Evolutionary conservation across 352 stramenopile species (phyloP), one percentile per base, ranked within the genome.

Genomic region (Phytophthora citrophthora): DNA sequence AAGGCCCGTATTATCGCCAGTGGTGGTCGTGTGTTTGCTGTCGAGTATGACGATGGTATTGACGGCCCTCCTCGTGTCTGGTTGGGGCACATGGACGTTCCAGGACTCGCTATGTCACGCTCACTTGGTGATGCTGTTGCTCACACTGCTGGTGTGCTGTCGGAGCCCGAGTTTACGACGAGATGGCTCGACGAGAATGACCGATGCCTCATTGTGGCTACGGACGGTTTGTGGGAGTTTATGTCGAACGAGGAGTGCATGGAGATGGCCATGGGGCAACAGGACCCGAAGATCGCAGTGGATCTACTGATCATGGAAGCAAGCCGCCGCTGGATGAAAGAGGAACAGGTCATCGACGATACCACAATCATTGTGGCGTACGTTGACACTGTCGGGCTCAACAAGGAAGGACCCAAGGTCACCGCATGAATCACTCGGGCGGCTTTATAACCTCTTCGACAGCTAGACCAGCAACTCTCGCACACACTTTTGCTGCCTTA

Each of bases 171-270:
- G 76, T 98, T 98, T 61, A 94, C 86, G 2, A 89, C 94, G 43
- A 89, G 83, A 23, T 89, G 77, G 56, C 71, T 95, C 16, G 82
- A 92, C 55, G 77, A 90, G 39, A 82, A 74, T 16, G 95, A 99
- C 64, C 89, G 94, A 44, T 98, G 98, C 67, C 79, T 99, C 54
- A 92, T 99, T 26, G 83, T 99, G 34, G 98, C 96, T 15, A 99
- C 96, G 0, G 97, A 99, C 74, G 98, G 98, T 11, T 76, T 99
- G 39, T 99, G 97, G 97, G 97, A 99, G 69, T 99, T 99, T 79
- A 97, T 99, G 70, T 90, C 84, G 29, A 98, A 98, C 72, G 83
- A 98, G 54, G 96, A 99, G 72, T 97, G 97, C 47, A 89, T 96
- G 49, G 79, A 95, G 44, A 90, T 97, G 53, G 78, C 75, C 20